A percentile compares a stretch with the other conserved stretches of the same genome.
phyloP scores from a whole-genome alignment of 352 stramenopile genomes.

The Porosira glacialis region DNA sequence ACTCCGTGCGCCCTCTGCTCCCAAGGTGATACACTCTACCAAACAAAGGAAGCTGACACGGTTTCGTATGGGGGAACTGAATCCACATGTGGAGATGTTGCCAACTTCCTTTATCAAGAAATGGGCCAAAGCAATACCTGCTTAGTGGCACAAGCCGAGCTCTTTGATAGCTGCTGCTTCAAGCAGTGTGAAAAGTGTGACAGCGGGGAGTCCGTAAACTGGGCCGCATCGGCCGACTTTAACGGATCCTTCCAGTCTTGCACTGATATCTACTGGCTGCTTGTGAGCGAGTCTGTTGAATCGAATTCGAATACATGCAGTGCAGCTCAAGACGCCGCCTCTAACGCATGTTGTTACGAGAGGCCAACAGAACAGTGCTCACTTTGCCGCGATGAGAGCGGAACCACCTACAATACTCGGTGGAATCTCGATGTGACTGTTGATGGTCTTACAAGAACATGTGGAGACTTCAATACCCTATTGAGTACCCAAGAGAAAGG shows the following conservation, averaged over 20 bases:
- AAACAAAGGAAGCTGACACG: conserved; percentile 38
- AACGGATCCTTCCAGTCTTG: conserved; percentile 51
- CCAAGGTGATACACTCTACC: conserved; percentile 29
- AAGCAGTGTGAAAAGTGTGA: conserved; percentile 54
- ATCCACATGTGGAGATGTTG: conserved; percentile 48
- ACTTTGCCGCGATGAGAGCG: conserved; percentile 48
- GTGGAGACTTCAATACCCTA: conserved; percentile 55
- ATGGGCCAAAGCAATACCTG: conserved; percentile 53
- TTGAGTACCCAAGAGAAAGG: conserved; percentile 55
- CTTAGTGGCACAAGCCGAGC: conserved; percentile 38
- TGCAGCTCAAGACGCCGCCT: conserved; percentile 43
- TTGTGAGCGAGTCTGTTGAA: conserved; percentile 44
- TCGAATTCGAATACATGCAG: conserved; percentile 48
- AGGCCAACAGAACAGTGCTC: conserved; percentile 53
- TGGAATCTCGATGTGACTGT: conserved; percentile 57
- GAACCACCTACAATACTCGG: conserved; percentile 55
- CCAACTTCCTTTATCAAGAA: conserved; percentile 37
- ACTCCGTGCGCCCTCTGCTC: conserved; percentile 46
- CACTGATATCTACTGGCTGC: conserved; percentile 53
- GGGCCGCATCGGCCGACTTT: conserved; percentile 45
- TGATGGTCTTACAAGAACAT: conserved; percentile 39
- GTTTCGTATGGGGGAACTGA: conserved; percentile 39
- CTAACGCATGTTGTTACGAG: conserved; percentile 54
- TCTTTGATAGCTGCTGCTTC: conserved; percentile 53
- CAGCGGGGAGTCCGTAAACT: conserved; percentile 40